These are phyloP conservation scores for Pseudopithomyces maydicus DNA, from an alignment of 2,329 filamentous ascomycete species.

Conservation along the genomic window DNA sequence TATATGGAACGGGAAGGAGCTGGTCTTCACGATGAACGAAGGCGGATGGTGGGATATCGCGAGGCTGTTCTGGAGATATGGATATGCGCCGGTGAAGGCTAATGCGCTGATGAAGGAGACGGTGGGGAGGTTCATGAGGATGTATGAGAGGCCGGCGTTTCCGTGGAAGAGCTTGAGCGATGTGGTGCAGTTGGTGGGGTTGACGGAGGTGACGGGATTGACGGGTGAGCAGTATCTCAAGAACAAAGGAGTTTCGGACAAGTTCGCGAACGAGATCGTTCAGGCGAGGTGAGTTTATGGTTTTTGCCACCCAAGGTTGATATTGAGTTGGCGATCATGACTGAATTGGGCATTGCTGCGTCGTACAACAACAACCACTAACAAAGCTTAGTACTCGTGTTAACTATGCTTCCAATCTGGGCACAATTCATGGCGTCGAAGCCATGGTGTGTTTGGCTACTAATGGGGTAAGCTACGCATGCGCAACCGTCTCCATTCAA, in stretches of 20 bases:
- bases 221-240: constrained; percentile 77
- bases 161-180: constrained; percentile 80
- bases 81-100: constrained; percentile 74
- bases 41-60: constrained; percentile 79
- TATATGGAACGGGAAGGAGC: constrained; percentile 81
- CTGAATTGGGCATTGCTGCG: neutral
- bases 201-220: constrained; percentile 68
- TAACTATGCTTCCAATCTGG: constrained; percentile 91
- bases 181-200: constrained; percentile 68
- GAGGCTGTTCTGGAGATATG: constrained; percentile 85
- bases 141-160: constrained; percentile 83
- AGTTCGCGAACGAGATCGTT: constrained; percentile 80
- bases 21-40: constrained; percentile 70
- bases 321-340: neutral
- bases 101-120: constrained; percentile 73
- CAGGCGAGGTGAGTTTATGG: constrained; percentile 64
- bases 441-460: constrained; percentile 92
- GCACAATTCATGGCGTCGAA: constrained; percentile 84
- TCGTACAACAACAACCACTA: neutral
- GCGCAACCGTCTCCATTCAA: neutral
- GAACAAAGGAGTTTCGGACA: constrained; percentile 67
- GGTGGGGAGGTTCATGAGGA: constrained; percentile 73
- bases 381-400: constrained; percentile 71
- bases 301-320: neutral
- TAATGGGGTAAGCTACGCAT: constrained; percentile 57